Percentiles rank a stretch among this genome's conserved stretches.
phyloP scores from a whole-genome alignment of 257 asterid genomes.

The Solanum raphanifolium region DNA sequence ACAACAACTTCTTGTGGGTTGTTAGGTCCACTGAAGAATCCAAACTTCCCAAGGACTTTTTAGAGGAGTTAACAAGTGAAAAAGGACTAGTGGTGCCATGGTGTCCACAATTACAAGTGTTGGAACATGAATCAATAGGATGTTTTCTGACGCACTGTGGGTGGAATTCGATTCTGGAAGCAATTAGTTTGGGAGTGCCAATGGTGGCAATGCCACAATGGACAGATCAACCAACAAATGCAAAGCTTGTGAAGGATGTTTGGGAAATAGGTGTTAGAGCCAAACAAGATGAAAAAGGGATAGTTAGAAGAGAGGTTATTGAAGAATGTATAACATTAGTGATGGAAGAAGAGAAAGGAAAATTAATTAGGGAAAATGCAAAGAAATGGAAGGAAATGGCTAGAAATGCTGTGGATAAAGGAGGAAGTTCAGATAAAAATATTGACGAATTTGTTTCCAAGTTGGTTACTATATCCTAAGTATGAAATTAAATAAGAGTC shows the following conservation, averaged over 20 bases:
- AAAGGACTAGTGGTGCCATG: neutral
- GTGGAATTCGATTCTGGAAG: slow-evolving; percentile 51
- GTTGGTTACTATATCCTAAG: neutral
- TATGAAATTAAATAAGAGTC: too few relatives aligned
- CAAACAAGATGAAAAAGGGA: slow-evolving; percentile 10
- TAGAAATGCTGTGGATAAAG: slow-evolving; percentile 15
- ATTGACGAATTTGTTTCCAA: slow-evolving; percentile 13
- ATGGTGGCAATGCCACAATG: neutral
- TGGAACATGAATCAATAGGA: neutral
- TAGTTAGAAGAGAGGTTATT: slow-evolving; percentile 20
- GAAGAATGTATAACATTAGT: slow-evolving; percentile 8
- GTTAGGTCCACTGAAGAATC: neutral
- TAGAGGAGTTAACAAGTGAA: neutral
- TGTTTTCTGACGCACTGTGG: slow-evolving; percentile 44
- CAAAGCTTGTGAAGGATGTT: slow-evolving; percentile 22
- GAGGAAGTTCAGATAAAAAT: slow-evolving; percentile 31
- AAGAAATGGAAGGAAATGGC: slow-evolving; percentile 23
- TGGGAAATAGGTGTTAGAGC: slow-evolving; percentile 34
- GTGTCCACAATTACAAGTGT: neutral
- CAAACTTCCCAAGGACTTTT: neutral
- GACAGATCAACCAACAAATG: slow-evolving; percentile 40
- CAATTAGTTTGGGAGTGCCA: slow-evolving; percentile 3
- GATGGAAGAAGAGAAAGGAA: slow-evolving; percentile 24
- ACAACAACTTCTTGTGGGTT: slow-evolving; percentile 32
- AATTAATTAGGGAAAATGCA: slow-evolving; percentile 15